Percentiles rank a stretch among this genome's conserved stretches.
phyloP scores from a whole-genome alignment of 2,329 filamentous ascomycete species.

The Sclerotiophoma versabilis region DNA sequence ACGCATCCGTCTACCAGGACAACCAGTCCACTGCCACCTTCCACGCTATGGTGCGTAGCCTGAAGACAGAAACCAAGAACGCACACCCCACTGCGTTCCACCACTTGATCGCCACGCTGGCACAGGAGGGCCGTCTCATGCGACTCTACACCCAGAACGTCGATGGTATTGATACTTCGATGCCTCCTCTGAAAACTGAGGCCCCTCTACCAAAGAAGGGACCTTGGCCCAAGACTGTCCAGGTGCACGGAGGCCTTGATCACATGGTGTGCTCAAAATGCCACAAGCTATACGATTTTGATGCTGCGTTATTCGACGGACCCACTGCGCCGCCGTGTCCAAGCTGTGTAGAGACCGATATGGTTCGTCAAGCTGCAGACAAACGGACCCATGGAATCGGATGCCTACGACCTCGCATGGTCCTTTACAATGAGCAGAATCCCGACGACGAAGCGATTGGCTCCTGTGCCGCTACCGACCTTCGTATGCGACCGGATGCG shows the following conservation, averaged over 20 bases:
- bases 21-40: constrained; percentile 87
- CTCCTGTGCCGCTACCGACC: constrained; percentile 83
- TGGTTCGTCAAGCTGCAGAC: constrained; percentile 77
- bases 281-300: constrained; percentile 75
- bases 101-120: constrained; percentile 88
- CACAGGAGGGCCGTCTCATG: constrained; percentile 83
- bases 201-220: constrained; percentile 84
- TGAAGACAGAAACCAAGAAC: constrained; percentile 78
- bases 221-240: constrained; percentile 92
- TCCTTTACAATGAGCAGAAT: constrained; percentile 96
- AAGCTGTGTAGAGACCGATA: constrained; percentile 76
- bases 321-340: constrained; percentile 82
- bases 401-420: constrained; percentile 86
- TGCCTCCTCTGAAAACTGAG: constrained; percentile 79
- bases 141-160: constrained; percentile 97
- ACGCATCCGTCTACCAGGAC: constrained; percentile 96
- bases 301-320: constrained; percentile 81
- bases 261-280: constrained; percentile 99
- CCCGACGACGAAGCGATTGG: constrained; percentile 97
- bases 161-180: constrained; percentile 87
- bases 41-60: constrained; percentile 92
- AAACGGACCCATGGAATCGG: constrained; percentile 95
- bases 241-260: constrained; percentile 89
- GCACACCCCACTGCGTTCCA: constrained; percentile 90
- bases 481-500: constrained; percentile 85